phyloP scores from a whole-genome alignment of 2,329 filamentous ascomycete genomes.

The Chalaropsis thielavioides region DNA sequence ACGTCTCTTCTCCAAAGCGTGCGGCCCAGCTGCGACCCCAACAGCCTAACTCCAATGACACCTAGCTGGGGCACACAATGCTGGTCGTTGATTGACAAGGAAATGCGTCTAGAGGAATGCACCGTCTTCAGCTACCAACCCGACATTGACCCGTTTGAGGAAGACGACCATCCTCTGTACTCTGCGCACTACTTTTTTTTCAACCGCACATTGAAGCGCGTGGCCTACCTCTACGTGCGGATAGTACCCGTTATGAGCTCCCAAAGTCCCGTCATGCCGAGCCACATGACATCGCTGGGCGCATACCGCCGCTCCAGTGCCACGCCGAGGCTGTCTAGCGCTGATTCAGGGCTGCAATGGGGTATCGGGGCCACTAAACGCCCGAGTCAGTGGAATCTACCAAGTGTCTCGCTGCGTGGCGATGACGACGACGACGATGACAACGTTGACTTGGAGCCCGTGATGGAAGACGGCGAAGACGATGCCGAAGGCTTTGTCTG shows the following conservation, averaged over 20 bases:
- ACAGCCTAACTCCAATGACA: constrained; percentile 21
- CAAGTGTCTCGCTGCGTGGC: background rate
- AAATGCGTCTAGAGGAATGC: constrained; percentile 85
- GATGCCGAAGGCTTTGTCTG: constrained; percentile 42
- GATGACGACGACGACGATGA: constrained; percentile 1
- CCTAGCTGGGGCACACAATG: constrained; percentile 67
- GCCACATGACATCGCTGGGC: constrained; percentile 21
- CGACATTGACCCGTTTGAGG: constrained; percentile 77
- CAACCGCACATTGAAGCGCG: constrained; percentile 80
- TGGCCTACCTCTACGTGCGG: constrained; percentile 84
- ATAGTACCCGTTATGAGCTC: constrained; percentile 65
- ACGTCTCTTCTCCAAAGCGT: constrained; percentile 81
- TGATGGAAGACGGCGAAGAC: constrained; percentile 26
- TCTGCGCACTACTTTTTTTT: constrained; percentile 96
- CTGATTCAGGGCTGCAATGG: background rate
- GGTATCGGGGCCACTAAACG: background rate
- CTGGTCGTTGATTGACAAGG: constrained; percentile 85
- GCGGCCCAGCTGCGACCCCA: constrained; percentile 42
- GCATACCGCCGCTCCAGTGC: constrained; percentile 8
- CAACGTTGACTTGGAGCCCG: constrained; percentile 15
- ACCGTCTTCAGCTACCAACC: constrained; percentile 81
- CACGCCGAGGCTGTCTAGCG: background rate
- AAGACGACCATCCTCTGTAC: constrained; percentile 89
- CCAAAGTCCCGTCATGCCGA: constrained; percentile 37
- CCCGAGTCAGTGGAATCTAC: constrained; percentile 8